Conservation (phyloP, 2,329 filamentous ascomycete species). For the Colletotrichum viniferum region DNA sequence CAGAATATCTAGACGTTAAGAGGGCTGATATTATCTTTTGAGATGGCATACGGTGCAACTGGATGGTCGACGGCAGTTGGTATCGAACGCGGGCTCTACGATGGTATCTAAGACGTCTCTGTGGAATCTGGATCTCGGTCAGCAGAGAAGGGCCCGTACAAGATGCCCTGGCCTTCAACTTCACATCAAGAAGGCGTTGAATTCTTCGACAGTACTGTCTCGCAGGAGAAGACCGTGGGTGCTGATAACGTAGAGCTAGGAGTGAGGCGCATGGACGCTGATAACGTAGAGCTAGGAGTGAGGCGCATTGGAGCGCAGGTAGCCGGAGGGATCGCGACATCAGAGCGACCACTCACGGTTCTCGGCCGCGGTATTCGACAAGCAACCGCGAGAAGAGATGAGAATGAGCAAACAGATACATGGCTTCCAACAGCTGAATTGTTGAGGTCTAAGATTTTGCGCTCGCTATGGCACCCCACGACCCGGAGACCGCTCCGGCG, state of each 20-base stretch:
- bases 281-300: not conserved
- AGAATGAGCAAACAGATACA: not conserved
- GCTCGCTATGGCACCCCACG: not conserved
- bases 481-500: not conserved
- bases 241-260: not conserved
- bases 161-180: not conserved
- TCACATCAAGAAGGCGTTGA: no score
- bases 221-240: not conserved
- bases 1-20: not conserved
- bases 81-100: not conserved
- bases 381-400: not conserved
- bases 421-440: not conserved
- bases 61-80: not conserved
- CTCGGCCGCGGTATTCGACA: not conserved
- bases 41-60: not conserved
- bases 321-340: not conserved
- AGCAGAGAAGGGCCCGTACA: not conserved
- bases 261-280: not conserved
- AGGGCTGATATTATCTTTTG: no score
- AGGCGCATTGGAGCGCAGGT: not conserved
- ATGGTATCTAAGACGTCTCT: not conserved
- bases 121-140: not conserved
- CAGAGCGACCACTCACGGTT: not conserved
- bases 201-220: no score
- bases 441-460: not conserved